A percentile compares a stretch with the other conserved stretches of the same genome.
These are phyloP conservation scores for Phialophora verrucosa DNA, from an alignment of 2,329 filamentous ascomycete genomes.

Conservation along the genomic window DNA sequence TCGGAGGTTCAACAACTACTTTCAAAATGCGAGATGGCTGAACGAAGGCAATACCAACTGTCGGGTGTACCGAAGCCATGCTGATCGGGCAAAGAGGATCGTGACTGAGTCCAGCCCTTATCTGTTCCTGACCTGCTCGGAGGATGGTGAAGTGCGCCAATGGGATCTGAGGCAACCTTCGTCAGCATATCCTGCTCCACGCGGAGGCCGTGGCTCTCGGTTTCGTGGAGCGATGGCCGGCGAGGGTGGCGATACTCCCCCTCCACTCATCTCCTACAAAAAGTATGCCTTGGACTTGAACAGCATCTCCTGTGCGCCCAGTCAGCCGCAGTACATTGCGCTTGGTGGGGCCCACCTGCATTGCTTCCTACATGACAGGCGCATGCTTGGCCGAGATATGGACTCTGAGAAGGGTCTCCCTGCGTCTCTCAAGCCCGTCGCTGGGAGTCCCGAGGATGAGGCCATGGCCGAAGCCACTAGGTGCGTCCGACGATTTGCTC, in stretches of 20 bases:
- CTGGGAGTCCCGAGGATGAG: constrained; percentile 59
- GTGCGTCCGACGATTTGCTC: constrained; percentile 71
- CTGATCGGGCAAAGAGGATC: constrained; percentile 70
- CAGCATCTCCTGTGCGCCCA: constrained; percentile 70
- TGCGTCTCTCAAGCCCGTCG: constrained; percentile 48
- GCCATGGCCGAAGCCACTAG: constrained; percentile 64
- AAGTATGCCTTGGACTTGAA: constrained; percentile 68
- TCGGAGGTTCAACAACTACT: constrained; percentile 59
- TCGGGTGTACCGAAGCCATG: constrained; percentile 67
- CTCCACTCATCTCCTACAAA: constrained; percentile 71
- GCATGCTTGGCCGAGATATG: constrained; percentile 68
- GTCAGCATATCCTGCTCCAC: constrained; percentile 64
- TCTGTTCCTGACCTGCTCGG: constrained; percentile 72
- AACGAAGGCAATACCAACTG: constrained; percentile 65
- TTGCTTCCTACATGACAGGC: constrained; percentile 71
- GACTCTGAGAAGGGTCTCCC: constrained; percentile 59
- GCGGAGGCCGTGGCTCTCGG: constrained; percentile 52
- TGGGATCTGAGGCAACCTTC: constrained; percentile 71
- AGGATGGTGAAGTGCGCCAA: constrained; percentile 72
- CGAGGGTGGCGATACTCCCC: constrained; percentile 61
- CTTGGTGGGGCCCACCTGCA: constrained; percentile 71
- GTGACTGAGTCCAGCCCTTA: constrained; percentile 71
- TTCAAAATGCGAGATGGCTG: constrained; percentile 60
- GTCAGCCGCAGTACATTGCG: constrained; percentile 72
- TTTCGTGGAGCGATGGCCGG: constrained; percentile 41